phyloP scores from a whole-genome alignment of 2,329 filamentous ascomycete genomes.

The Fusarium hostae region DNA sequence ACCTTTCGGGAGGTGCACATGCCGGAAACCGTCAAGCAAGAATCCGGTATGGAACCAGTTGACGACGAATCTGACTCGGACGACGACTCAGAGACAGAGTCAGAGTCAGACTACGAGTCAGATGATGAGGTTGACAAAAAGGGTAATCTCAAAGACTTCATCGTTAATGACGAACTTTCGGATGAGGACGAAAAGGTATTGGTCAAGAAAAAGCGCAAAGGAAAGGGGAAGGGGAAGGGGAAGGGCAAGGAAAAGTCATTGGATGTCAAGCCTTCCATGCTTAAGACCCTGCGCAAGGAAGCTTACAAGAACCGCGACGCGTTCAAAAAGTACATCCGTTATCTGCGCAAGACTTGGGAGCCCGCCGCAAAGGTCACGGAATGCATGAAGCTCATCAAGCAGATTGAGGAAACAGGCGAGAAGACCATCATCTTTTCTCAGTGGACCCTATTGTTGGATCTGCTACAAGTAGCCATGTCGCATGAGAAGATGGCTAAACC shows the following conservation, averaged over 20 bases:
- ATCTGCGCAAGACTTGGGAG: conserved; percentile 75
- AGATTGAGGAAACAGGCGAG: conserved; percentile 69
- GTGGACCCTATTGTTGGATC: conserved; percentile 79
- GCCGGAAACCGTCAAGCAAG: conserved; percentile 60
- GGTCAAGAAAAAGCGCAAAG: conserved; percentile 37
- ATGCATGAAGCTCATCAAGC: conserved; percentile 77
- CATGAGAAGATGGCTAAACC: conserved; percentile 71
- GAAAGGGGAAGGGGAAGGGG: conserved; percentile 38
- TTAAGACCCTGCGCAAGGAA: conserved; percentile 74
- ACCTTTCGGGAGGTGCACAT: conserved; percentile 80
- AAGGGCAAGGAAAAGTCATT: conserved; percentile 56
- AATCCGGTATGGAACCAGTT: conserved; percentile 52
- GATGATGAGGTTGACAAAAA: conserved; percentile 50
- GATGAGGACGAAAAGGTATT: conserved; percentile 38
- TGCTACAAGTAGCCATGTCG: conserved; percentile 78
- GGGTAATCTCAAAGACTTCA: conserved; percentile 63
- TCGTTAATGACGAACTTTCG: conserved; percentile 57
- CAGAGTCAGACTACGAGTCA: conserved; percentile 45
- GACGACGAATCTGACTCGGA: conserved; percentile 45
- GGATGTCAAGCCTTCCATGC: conserved; percentile 63
- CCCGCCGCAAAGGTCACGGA: conserved; percentile 86
- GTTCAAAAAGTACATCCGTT: conserved; percentile 75
- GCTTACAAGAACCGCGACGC: conserved; percentile 71
- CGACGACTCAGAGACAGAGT: conserved; percentile 44
- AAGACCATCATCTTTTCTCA: conserved; percentile 83